These are phyloP conservation scores for Asterochloris sp. DNA, from an alignment of 139 green algal species.

Conservation along the genomic window DNA sequence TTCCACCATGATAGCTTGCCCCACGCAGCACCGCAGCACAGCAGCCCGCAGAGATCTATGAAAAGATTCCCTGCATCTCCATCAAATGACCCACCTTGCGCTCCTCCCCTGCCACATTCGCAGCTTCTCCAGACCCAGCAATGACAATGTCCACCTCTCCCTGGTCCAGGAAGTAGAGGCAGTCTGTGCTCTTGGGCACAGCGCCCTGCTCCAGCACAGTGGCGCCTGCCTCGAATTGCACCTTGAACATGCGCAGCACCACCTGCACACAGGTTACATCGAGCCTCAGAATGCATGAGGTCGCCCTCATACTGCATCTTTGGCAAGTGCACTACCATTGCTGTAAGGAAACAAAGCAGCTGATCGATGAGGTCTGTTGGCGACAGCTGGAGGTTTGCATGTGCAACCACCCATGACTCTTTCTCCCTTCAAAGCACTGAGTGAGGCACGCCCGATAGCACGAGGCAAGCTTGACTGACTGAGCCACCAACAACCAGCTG, in stretches of 20 bases:
- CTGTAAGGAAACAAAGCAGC: too few relatives aligned
- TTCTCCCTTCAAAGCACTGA: background rate
- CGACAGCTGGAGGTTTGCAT: background rate
- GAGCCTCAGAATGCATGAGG: background rate
- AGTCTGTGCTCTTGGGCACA: constrained; percentile 52
- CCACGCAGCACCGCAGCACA: background rate
- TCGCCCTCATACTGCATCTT: too few relatives aligned
- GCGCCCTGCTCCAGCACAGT: constrained; percentile 69
- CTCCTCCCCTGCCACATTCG: constrained; percentile 14
- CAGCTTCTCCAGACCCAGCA: constrained; percentile 18
- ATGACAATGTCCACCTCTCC: constrained; percentile 71
- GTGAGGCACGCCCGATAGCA: background rate
- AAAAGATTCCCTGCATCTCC: background rate
- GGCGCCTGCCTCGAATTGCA: constrained; percentile 42
- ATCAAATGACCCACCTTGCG: background rate
- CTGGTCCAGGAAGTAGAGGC: constrained; percentile 68
- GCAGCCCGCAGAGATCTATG: background rate
- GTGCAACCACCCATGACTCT: background rate
- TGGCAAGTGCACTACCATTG: too few relatives aligned
- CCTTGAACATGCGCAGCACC: constrained; percentile 47
- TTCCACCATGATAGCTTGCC: background rate
- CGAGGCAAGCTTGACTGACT: background rate
- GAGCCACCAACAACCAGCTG: too few relatives aligned
- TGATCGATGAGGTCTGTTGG: background rate
- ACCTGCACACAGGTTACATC: background rate